Evolutionary conservation across 768 basidiomycete species (phyloP).

Genomic region (Trametes elegans): DNA sequence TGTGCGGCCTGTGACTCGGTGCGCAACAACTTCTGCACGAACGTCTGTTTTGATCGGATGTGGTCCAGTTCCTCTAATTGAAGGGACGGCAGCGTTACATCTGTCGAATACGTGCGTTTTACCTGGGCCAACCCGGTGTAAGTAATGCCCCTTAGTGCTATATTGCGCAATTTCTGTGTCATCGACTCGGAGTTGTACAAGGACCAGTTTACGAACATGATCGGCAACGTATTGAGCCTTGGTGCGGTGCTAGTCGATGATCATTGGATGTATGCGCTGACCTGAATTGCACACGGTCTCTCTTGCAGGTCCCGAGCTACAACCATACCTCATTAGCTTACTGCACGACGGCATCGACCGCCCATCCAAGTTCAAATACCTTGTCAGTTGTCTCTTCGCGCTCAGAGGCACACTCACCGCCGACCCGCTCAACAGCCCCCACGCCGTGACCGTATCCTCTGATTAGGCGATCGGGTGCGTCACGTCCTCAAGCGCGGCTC

Average conservation of each 20-base stretch:
- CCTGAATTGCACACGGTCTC: background rate
- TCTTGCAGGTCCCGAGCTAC: background rate
- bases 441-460: too few relatives aligned
- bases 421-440: background rate
- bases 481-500: background rate
- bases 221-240: background rate
- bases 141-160: background rate
- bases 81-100: too few relatives aligned
- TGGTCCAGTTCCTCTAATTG: too few relatives aligned
- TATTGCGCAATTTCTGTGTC: background rate
- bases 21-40: constrained; percentile 15
- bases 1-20: constrained; percentile 27
- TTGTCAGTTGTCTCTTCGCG: background rate
- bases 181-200: background rate
- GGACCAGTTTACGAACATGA: background rate
- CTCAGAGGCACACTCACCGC: background rate
- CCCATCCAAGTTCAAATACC: background rate
- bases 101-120: too few relatives aligned
- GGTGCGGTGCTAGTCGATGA: background rate
- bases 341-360: background rate
- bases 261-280: too few relatives aligned
- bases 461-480: background rate
- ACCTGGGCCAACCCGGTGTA: too few relatives aligned
- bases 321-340: background rate
- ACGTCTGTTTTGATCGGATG: too few relatives aligned